phyloP scores from a whole-genome alignment of 768 basidiomycete genomes.

The Boletales sp. region DNA sequence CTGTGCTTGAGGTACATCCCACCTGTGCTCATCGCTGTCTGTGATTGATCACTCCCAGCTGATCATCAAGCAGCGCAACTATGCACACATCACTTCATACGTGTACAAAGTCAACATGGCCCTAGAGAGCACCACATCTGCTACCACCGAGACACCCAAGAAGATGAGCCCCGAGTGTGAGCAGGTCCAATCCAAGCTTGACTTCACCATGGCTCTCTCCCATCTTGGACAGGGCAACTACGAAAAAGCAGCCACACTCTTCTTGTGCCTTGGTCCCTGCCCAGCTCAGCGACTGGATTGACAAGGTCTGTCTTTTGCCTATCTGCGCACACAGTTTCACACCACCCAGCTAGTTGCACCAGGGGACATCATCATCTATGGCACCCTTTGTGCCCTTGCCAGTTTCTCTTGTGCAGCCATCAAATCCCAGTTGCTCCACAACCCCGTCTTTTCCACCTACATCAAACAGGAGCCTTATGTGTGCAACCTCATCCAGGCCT shows the following conservation, averaged over 20 bases:
- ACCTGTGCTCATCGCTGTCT: not conserved
- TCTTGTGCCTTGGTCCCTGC: constrained; percentile 67
- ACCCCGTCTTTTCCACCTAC: constrained; percentile 66
- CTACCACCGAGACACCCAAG: constrained; percentile 30
- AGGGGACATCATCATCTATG: too few species aligned
- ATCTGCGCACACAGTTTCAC: too few species aligned
- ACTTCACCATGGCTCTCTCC: constrained; percentile 76
- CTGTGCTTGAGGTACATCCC: constrained; percentile 64
- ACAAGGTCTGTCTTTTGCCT: too few species aligned
- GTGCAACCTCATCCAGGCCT: constrained; percentile 81
- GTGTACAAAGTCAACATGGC: constrained; percentile 92
- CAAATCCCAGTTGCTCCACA: constrained; percentile 60
- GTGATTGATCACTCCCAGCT: constrained; percentile 44
- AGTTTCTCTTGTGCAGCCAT: too few species aligned
- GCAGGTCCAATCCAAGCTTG: constrained; percentile 71
- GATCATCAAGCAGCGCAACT: constrained; percentile 81
- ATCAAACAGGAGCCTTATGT: constrained; percentile 86
- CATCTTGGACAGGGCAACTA: constrained; percentile 69
- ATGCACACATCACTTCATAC: constrained; percentile 85
- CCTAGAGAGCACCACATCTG: too few species aligned
- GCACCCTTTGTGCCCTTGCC: too few species aligned
- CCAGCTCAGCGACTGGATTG: constrained; percentile 75
- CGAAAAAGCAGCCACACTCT: constrained; percentile 73
- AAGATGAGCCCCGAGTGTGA: constrained; percentile 56
- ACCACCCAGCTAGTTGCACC: too few species aligned